phyloP scores from a whole-genome alignment of 495 filamentous ascomycete species.

The Oidiodendron maius region DNA sequence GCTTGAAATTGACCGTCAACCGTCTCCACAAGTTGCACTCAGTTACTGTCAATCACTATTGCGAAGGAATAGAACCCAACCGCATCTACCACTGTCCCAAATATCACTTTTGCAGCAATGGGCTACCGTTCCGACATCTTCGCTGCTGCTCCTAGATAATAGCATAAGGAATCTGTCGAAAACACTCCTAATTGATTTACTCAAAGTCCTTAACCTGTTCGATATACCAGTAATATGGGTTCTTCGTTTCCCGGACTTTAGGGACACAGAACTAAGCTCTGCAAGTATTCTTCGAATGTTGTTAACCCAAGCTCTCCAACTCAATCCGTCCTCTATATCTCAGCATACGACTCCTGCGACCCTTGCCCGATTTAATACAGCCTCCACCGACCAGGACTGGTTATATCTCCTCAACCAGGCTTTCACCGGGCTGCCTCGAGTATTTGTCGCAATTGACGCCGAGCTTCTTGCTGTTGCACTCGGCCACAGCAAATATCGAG shows the following conservation, averaged over 20 bases:
- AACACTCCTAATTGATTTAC: not conserved
- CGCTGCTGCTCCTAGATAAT: not conserved
- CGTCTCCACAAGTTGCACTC: not conserved
- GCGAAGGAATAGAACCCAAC: not conserved
- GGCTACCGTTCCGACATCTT: not conserved
- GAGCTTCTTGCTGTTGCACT: slow-evolving; percentile 55
- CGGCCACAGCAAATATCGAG: not conserved
- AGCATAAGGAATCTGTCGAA: not conserved
- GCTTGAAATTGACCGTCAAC: not conserved
- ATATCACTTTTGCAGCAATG: not conserved
- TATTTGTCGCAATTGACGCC: slow-evolving; percentile 85
- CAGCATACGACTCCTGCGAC: not conserved
- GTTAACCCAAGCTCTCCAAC: not conserved
- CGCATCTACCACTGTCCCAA: not conserved
- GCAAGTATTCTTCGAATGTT: not conserved
- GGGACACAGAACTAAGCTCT: not conserved
- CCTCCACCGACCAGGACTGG: slow-evolving; percentile 6
- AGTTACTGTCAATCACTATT: not conserved
- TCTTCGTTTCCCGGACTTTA: not conserved
- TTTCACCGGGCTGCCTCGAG: not conserved
- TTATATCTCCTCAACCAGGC: not conserved
- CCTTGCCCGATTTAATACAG: not conserved
- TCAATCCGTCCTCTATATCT: not conserved
- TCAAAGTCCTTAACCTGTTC: not conserved
- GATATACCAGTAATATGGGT: not conserved